These are phyloP conservation scores for Lachancea cidri DNA, from an alignment of 805 yeast species.

Conservation along the genomic window DNA sequence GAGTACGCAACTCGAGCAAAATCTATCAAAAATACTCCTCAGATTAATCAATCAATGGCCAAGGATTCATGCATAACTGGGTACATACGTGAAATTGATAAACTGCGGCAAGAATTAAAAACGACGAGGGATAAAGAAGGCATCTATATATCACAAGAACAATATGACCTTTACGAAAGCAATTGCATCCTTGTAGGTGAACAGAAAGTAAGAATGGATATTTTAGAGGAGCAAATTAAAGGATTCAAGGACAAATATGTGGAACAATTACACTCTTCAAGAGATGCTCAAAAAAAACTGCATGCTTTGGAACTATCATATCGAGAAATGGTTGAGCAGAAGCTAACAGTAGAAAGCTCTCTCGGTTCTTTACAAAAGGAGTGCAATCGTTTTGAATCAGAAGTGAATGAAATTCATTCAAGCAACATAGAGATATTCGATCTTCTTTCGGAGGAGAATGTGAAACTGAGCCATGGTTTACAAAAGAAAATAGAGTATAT, in stretches of 20 bases:
- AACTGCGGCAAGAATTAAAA: constrained; percentile 52
- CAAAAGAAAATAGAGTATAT: constrained; percentile 11
- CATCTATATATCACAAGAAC: constrained; percentile 51
- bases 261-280: constrained; percentile 27
- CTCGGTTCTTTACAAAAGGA: constrained; percentile 18
- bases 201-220: constrained; percentile 42
- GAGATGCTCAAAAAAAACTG: constrained; percentile 19
- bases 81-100: constrained; percentile 49
- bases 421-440: constrained; percentile 13
- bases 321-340: constrained; percentile 9
- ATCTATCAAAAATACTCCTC: constrained; percentile 63
- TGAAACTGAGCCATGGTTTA: constrained; percentile 13
- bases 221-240: constrained; percentile 44
- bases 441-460: constrained; percentile 13
- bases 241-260: constrained; percentile 40
- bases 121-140: constrained; percentile 66
- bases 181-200: constrained; percentile 46
- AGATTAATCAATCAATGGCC: constrained; percentile 55
- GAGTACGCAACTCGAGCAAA: constrained; percentile 83
- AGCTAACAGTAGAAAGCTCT: constrained; percentile 7
- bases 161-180: constrained; percentile 39
- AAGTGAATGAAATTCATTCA: constrained; percentile 16
- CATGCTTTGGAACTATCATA: constrained; percentile 11
- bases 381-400: constrained; percentile 12
- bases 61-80: constrained; percentile 52